Conservation (phyloP, 2,329 filamentous ascomycete species). For the Zarea fungicola region DNA sequence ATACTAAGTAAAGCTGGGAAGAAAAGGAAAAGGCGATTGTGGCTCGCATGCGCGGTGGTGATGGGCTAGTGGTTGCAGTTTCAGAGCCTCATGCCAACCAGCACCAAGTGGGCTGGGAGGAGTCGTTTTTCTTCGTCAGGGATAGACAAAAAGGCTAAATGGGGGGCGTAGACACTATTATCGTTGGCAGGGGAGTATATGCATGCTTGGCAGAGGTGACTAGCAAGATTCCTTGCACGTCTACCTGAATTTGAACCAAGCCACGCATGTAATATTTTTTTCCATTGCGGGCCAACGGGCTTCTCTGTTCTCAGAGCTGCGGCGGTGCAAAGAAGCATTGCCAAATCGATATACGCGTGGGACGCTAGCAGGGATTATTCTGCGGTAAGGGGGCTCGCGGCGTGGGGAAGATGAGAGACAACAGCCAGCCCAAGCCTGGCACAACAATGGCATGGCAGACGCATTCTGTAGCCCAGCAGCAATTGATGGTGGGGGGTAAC, state of each 20-base stretch:
- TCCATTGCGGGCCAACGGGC: too few species aligned
- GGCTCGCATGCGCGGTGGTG: neutral
- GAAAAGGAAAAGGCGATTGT: neutral
- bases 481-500: neutral
- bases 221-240: too few species aligned
- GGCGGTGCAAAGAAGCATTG: too few species aligned
- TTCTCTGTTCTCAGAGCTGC: too few species aligned
- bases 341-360: neutral
- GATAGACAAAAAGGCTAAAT: too few species aligned
- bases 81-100: constrained; percentile 9
- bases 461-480: neutral
- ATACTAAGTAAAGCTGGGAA: too few species aligned
- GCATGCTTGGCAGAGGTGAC: too few species aligned
- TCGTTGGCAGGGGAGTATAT: too few species aligned
- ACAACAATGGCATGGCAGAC: neutral
- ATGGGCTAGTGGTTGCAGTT: constrained; percentile 5
- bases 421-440: neutral
- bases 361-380: constrained; percentile 4
- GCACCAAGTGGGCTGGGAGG: constrained; percentile 1
- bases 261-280: too few species aligned
- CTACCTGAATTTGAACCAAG: too few species aligned
- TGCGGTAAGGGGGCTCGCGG: neutral
- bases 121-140: neutral
- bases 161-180: too few species aligned
- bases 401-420: neutral